Conservation (phyloP, 139 green algal genomes). For the Desmodesmus armatus region DNA sequence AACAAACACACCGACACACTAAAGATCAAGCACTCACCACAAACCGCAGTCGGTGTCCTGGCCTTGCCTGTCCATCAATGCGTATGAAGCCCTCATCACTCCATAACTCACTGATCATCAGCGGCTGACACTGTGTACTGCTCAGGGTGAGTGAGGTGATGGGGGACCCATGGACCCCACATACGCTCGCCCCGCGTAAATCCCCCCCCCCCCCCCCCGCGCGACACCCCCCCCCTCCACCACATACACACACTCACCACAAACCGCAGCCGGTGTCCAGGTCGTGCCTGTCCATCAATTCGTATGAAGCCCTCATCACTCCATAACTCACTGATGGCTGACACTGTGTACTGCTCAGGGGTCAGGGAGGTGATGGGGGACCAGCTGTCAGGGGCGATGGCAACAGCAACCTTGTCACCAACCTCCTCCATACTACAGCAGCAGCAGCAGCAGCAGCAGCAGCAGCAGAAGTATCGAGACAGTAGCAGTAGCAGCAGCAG, state of each 20-base stretch:
- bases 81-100: neutral
- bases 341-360: conserved; percentile 28
- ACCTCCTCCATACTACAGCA: conserved; percentile 10
- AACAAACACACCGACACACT: no score
- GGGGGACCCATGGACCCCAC: no score
- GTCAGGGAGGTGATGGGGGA: neutral
- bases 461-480: neutral
- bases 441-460: conserved; percentile 3
- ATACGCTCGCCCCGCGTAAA: no score
- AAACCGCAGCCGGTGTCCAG: conserved; percentile 39
- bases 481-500: no score
- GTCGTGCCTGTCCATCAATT: conserved; percentile 12
- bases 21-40: conserved; percentile 21
- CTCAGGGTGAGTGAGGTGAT: no score
- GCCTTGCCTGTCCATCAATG: neutral
- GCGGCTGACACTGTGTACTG: no score
- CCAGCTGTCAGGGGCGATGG: conserved; percentile 32
- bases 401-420: conserved; percentile 21
- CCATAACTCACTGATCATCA: conserved; percentile 25
- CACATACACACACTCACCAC: conserved; percentile 21
- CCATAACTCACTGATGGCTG: conserved; percentile 35
- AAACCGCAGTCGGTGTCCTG: conserved; percentile 25
- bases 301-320: conserved; percentile 16
- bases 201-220: no score
- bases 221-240: neutral